phyloP scores from a whole-genome alignment of 2,329 filamentous ascomycete species.

The Botrytis hyacinthi region DNA sequence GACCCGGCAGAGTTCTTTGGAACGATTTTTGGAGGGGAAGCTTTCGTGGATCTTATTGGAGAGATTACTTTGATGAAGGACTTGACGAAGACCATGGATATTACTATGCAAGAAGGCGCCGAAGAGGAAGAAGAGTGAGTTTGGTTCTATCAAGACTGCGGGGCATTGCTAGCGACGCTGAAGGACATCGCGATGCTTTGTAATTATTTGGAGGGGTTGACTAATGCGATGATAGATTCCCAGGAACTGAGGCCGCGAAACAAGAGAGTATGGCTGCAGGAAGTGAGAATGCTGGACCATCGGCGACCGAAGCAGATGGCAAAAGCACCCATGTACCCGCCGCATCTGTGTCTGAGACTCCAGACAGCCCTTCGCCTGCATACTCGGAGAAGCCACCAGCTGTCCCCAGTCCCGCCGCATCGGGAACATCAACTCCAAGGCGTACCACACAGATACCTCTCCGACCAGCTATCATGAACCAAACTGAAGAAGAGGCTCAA shows the following conservation, averaged over 20 bases:
- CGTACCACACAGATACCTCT: slow-evolving; percentile 58
- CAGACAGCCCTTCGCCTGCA: slow-evolving; percentile 22
- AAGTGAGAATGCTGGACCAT: slow-evolving; percentile 33
- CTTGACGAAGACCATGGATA: slow-evolving; percentile 96
- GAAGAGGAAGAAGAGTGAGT: slow-evolving; percentile 53
- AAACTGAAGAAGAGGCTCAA: slow-evolving; percentile 73
- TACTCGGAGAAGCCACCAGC: slow-evolving; percentile 25
- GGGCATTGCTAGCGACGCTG: background rate
- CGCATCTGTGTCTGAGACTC: slow-evolving; percentile 29
- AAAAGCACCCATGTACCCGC: slow-evolving; percentile 23
- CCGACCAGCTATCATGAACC: slow-evolving; percentile 84
- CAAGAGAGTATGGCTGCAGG: slow-evolving; percentile 50
- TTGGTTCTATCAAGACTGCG: background rate
- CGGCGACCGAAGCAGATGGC: slow-evolving; percentile 22
- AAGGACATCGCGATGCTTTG: background rate
- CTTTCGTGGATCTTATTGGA: slow-evolving; percentile 93
- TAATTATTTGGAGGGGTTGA: slow-evolving; percentile 47
- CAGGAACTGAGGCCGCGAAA: slow-evolving; percentile 56
- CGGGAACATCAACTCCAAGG: slow-evolving; percentile 45
- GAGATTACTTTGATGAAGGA: slow-evolving; percentile 99
- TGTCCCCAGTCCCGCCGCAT: slow-evolving; percentile 31
- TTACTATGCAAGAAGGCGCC: slow-evolving; percentile 79
- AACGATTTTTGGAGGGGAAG: slow-evolving; percentile 96
- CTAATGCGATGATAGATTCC: slow-evolving; percentile 41
- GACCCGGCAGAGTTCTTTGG: slow-evolving; percentile 97